Base-by-base conservation (phyloP, 2,329 filamentous ascomycete species). In the Fusarium buxicola region DNA sequence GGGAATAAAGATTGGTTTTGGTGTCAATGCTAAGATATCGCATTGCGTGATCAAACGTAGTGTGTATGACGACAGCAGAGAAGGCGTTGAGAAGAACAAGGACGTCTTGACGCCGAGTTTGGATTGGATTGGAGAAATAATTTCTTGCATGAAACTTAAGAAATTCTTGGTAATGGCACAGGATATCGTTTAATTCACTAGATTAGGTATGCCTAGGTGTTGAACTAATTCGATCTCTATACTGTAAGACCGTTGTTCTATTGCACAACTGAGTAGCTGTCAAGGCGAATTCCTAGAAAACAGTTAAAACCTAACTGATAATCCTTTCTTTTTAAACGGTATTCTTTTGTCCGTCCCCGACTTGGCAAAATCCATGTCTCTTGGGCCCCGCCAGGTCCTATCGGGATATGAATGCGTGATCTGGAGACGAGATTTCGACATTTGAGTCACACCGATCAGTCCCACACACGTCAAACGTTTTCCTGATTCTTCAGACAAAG, bases 391-490 rank as follows among this genome's bases (percentile, higher is more conserved):
- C 52, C 21, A 28, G 36, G 32, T 48, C 55, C 45, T 30, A 53
- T 44, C 41, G 41, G 28, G 31, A 40, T 7, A 28, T 32, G 34
- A 61, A 61, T 55, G 31, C 65, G 65, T 56, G 58, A 68, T 68
- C 43, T 32, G 38, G 21, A 36, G 16, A 48, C 43, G 30, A 34
- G 35, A 68, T 68, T 60, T 66, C 65, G 52, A 64, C 61, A 65
- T 57, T 39, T 28, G 47, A 57, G 55, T 36, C 16, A 46, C 44
- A 43, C 55, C 50, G 40, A 55, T 47, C n/a, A 25, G 27, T 48
- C 50, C 55, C 47, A 59, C 41, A 27, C 44, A 31, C 31, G 39
- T 59, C 47, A 40, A 28, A 36, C 32, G 48, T 57, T 40, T 49
- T n/a, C n/a, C n/a, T 58, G 49, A 43, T 35, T 47, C 24, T 39